phyloP scores from a whole-genome alignment of 202 grass and related monocot species.

The Cymbopogon flexuosus region DNA sequence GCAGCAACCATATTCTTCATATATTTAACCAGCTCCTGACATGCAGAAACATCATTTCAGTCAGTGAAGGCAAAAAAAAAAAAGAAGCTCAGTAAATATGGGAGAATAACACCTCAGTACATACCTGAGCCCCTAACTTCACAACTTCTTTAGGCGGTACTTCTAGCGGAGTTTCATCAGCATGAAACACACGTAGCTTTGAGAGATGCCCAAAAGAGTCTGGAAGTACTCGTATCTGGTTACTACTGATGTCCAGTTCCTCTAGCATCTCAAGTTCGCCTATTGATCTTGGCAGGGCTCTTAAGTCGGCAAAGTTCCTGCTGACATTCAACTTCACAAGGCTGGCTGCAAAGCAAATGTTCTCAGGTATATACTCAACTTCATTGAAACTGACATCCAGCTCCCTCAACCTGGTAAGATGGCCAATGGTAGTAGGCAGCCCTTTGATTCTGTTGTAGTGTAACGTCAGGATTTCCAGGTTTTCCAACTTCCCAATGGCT shows the following conservation, averaged over 20 bases:
- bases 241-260: constrained; percentile 88
- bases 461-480: constrained; percentile 71
- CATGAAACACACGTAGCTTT: constrained; percentile 61
- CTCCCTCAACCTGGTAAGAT: constrained; percentile 69
- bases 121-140: constrained; percentile 86
- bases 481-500: constrained; percentile 83
- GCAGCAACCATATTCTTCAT: constrained; percentile 61
- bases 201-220: constrained; percentile 66
- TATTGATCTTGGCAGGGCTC: constrained; percentile 66
- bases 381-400: constrained; percentile 95
- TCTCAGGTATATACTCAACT: constrained; percentile 77
- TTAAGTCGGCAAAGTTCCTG: constrained; percentile 87
- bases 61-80: neutral
- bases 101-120: neutral
- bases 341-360: constrained; percentile 69
- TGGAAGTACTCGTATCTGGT: constrained; percentile 82
- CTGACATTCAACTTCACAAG: constrained; percentile 80
- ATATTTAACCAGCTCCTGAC: constrained; percentile 68
- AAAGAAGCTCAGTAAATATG: constrained; percentile 5
- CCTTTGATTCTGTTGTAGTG: constrained; percentile 94
- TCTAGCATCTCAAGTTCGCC: constrained; percentile 93
- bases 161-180: constrained; percentile 91
- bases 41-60: constrained; percentile 30
- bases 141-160: constrained; percentile 76
- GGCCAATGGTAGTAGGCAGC: constrained; percentile 80